Evolutionary conservation across 306 rosid genomes (phyloP), one percentile per base, ranked within the genome.

Genomic region (Prosopis cineraria): DNA sequence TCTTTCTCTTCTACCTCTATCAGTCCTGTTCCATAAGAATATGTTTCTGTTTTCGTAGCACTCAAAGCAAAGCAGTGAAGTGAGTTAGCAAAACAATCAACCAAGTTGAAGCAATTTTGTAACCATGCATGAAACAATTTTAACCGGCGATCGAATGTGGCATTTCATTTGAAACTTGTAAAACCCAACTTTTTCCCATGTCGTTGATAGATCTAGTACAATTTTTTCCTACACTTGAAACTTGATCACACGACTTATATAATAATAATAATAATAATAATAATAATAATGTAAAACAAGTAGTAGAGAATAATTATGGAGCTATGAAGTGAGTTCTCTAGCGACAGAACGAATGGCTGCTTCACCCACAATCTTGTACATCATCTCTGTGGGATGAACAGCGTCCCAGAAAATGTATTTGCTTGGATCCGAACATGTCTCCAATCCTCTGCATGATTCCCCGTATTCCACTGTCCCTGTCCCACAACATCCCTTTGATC

Each of bases 391-490:
- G 7, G 96, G 96, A 88, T 92, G 97, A 85, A 92, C 91, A 24
- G 93, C 93, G 70, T 92, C 97, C 97, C 97, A 92, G 83, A 88
- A 92, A 13, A 87, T 81, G 7, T 87, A 92, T 47, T 84, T 81
- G 66, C 70, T n/a, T 33, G 96, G 84, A 72, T 92, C 84, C 10
- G 29, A 31, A 74, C 95, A 92, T 1, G 89, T 88, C 6, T 47
- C 56, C 63, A 84, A 6, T 4, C 90, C 97, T 77, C 58, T 88
- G 90, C 97, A 92, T 20, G 93, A 80, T 43, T 81, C 90, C 0
- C 84, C 97, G 17, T 82, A 88, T 59, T 92, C 97, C 55, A 80
- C 22, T 37, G 80, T 60, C 52, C 97, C 97, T 10, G 88, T 85
- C 66, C 97, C 96, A 40, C 93, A 90, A 53, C 96, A 92, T 53